Evolutionary conservation across 257 asterid species (phyloP).

Genomic region (Petrea volubilis): DNA sequence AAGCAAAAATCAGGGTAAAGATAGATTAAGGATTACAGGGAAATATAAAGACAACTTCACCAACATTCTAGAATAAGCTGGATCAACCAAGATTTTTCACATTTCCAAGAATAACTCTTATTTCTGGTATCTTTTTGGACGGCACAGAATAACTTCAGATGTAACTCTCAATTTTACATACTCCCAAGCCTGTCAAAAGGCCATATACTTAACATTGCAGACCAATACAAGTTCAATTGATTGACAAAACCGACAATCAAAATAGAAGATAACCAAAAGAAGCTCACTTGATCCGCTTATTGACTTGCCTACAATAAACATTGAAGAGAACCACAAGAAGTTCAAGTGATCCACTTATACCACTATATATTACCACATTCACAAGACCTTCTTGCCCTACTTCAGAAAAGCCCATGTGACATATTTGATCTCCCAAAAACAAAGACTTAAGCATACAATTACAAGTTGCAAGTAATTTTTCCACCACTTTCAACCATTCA

Average conservation of each 20-base stretch:
- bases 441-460: background rate
- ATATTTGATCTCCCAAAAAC: background rate
- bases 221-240: background rate
- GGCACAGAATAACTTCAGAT: background rate
- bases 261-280: background rate
- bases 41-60: background rate
- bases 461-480: background rate
- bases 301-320: background rate
- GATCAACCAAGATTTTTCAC: background rate
- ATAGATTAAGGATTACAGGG: background rate
- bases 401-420: background rate
- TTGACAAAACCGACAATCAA: background rate
- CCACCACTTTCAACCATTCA: background rate
- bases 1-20: background rate
- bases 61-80: background rate
- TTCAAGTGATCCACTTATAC: conserved; percentile 5
- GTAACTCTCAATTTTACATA: background rate
- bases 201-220: background rate
- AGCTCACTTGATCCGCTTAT: background rate
- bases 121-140: background rate
- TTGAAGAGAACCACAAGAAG: background rate
- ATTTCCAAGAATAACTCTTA: background rate
- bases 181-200: background rate
- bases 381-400: background rate
- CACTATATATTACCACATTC: background rate